Percentiles rank a stretch among this genome's conserved stretches.
Evolutionary conservation across 2,329 filamentous ascomycete species (phyloP).

Genomic region (Ascosphaera pollenicola): DNA sequence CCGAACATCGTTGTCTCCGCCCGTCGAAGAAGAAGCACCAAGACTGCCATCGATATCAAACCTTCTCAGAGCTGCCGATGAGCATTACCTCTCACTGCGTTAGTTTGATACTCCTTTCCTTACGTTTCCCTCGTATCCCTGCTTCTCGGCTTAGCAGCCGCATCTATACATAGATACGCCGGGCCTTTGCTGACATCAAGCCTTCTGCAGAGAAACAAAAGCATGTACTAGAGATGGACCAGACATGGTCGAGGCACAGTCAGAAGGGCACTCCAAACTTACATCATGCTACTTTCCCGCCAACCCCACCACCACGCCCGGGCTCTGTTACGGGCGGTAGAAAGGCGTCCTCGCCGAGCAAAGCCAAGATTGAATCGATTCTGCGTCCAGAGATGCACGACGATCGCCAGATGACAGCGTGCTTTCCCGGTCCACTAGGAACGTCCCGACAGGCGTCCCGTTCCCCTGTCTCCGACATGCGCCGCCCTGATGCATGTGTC

Average conservation of each 20-base stretch:
- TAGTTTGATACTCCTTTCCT: conserved; percentile 1
- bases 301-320: conserved; percentile 4
- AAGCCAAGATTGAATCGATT: too few relatives aligned
- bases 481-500: not conserved
- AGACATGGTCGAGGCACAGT: conserved; percentile 7
- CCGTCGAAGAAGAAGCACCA: conserved; percentile 31
- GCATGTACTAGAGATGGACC: conserved; percentile 3
- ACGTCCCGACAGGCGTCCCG: not conserved
- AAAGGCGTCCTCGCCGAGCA: conserved; percentile 19
- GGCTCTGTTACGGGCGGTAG: conserved; percentile 15
- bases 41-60: conserved; percentile 86
- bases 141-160: not conserved
- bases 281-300: not conserved
- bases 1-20: conserved; percentile 16
- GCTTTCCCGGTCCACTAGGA: too few relatives aligned
- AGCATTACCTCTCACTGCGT: conserved; percentile 29
- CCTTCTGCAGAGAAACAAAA: conserved; percentile 4
- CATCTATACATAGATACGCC: not conserved
- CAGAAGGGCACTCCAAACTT: too few relatives aligned
- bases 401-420: too few relatives aligned
- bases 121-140: conserved; percentile 4
- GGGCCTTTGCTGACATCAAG: not conserved
- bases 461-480: not conserved
- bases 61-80: conserved; percentile 62
- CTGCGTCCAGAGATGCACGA: too few relatives aligned